Conservation (phyloP, 1,139 yeast species). For the Pneumocystis oryctolagi region DNA sequence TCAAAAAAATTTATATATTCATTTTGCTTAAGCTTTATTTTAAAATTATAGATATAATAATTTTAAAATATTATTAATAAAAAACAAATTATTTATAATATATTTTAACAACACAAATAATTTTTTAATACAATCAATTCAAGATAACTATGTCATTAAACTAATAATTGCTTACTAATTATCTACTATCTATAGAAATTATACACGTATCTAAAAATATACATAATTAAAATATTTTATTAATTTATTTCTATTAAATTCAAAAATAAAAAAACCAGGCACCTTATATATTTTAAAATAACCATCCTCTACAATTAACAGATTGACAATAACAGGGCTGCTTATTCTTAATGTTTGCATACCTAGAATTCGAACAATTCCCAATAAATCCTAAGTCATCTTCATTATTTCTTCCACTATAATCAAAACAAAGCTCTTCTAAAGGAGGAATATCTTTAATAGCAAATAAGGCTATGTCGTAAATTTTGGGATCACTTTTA, state of each 20-base stretch:
- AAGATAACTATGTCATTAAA: too few species aligned
- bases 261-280: not conserved
- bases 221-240: too few species aligned
- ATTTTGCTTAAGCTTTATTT: too few species aligned
- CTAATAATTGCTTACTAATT: too few species aligned
- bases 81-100: too few species aligned
- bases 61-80: too few species aligned
- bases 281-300: not conserved
- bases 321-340: not conserved
- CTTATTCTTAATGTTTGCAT: not conserved
- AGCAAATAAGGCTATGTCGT: constrained; percentile 12
- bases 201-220: too few species aligned
- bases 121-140: too few species aligned
- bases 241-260: not conserved
- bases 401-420: constrained; percentile 2
- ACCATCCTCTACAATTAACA: constrained; percentile 5
- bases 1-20: too few species aligned
- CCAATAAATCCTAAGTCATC: constrained; percentile 1
- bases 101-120: too few species aligned
- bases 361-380: not conserved
- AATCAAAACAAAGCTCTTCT: constrained; percentile 13
- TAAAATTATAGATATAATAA: too few species aligned
- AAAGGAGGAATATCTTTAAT: constrained; percentile 8
- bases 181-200: too few species aligned
- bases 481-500: constrained; percentile 2